These are phyloP conservation scores for Penicillium decumbens DNA, from an alignment of 2,329 filamentous ascomycete genomes.

Conservation along the genomic window DNA sequence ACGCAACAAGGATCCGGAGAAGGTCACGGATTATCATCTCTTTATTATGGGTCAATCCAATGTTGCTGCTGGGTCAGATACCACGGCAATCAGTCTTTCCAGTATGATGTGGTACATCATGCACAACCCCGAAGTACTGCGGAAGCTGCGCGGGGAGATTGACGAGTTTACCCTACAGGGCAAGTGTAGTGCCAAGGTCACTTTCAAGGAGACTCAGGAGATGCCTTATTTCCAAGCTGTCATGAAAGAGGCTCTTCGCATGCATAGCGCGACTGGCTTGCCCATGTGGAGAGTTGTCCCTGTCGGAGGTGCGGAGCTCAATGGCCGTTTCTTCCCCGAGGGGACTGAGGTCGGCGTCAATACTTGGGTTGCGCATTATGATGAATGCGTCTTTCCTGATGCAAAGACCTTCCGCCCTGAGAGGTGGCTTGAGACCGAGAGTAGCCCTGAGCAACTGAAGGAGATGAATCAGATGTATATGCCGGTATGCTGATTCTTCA, in stretches of 20 bases:
- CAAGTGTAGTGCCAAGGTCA: constrained; percentile 26
- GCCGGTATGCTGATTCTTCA: constrained; percentile 29
- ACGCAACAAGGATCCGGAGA: constrained; percentile 42
- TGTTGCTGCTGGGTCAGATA: constrained; percentile 40
- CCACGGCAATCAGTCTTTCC: constrained; percentile 48
- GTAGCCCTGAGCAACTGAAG: constrained; percentile 27
- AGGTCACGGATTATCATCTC: constrained; percentile 40
- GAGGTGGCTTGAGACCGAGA: constrained; percentile 42
- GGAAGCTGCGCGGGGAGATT: constrained; percentile 32
- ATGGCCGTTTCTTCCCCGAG: constrained; percentile 40
- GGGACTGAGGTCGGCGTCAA: constrained; percentile 45
- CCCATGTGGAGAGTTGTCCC: constrained; percentile 50
- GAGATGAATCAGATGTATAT: constrained; percentile 39
- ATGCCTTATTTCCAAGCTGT: constrained; percentile 53
- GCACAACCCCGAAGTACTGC: constrained; percentile 28
- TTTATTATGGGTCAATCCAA: constrained; percentile 38
- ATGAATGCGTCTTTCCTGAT: constrained; percentile 43
- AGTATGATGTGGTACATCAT: constrained; percentile 46
- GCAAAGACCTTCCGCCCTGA: constrained; percentile 45
- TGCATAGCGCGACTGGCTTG: constrained; percentile 49
- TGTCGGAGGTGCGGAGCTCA: constrained; percentile 42
- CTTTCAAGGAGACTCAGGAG: constrained; percentile 39
- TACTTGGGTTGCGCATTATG: constrained; percentile 43
- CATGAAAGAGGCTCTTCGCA: constrained; percentile 51
- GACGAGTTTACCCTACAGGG: constrained; percentile 23